Evolutionary conservation across 108 stramenopile genomes (phyloP).

Genomic region (Skeletonema grethae): DNA sequence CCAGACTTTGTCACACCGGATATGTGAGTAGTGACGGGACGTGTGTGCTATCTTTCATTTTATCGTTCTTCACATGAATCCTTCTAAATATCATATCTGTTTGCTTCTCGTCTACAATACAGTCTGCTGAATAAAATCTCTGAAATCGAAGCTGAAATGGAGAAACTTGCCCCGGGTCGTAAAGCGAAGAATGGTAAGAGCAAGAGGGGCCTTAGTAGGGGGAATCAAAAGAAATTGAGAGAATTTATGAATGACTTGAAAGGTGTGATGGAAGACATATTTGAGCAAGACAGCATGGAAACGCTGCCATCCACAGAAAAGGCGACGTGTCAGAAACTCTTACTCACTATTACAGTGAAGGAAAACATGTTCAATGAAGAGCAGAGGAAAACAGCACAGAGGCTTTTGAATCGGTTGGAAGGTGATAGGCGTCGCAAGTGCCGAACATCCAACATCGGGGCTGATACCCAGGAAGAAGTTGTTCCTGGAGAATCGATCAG

Average conservation of each 20-base stretch:
- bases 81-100: not conserved
- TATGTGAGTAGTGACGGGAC: slow-evolving; percentile 24
- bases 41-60: not conserved
- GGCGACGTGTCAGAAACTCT: slow-evolving; percentile 67
- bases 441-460: slow-evolving; percentile 57
- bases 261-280: slow-evolving; percentile 84
- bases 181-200: slow-evolving; percentile 24
- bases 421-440: slow-evolving; percentile 81
- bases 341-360: slow-evolving; percentile 82
- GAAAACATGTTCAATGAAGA: slow-evolving; percentile 78
- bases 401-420: slow-evolving; percentile 73
- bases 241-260: slow-evolving; percentile 86
- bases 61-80: not conserved
- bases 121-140: slow-evolving; percentile 33
- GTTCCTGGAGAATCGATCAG: slow-evolving; percentile 46
- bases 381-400: slow-evolving; percentile 65
- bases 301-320: slow-evolving; percentile 67
- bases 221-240: slow-evolving; percentile 70
- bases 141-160: slow-evolving; percentile 37
- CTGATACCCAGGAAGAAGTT: slow-evolving; percentile 19
- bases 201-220: slow-evolving; percentile 46
- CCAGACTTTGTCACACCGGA: slow-evolving; percentile 91
- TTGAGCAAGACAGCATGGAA: slow-evolving; percentile 84
- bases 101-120: not conserved
- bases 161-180: slow-evolving; percentile 41